Evolutionary conservation across 495 filamentous ascomycete genomes (phyloP), one percentile per base, ranked within the genome.

Genomic region (Acidomyces sp.): DNA sequence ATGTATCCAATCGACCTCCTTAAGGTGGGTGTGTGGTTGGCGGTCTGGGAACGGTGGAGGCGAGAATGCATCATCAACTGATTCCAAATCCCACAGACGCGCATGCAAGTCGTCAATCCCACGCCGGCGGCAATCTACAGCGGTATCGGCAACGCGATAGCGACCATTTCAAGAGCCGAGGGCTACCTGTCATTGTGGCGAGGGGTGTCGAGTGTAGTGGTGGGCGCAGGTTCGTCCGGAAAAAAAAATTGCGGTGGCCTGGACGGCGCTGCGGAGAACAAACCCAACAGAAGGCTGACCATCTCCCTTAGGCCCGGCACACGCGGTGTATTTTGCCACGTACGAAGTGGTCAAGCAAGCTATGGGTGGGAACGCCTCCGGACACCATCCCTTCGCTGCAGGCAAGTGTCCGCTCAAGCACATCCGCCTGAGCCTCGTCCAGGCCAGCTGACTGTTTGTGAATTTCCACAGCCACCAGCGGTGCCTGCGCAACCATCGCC

Each of bases 1-100:
- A 94, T 99, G 90, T 99, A 99, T 53, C 90, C 90, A 6, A 81
- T 99, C 48, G 90, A 99, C 65, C 75, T 93, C 47, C 77, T 99
- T 43, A 99, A 99, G 78, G 92, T 95, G 66, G 61, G 72, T 58
- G 40, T 12, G 31, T n/a, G 9, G 4, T 19, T 15, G 6, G 12
- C n/a, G 22, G 7, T 6, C 9, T 28, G 24, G 13, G 3, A 3
- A 11, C n/a, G n/a, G n/a, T n/a, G n/a, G n/a, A n/a, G n/a, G n/a
- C n/a, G n/a, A n/a, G n/a, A n/a, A n/a, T n/a, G 23, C 3, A 19
- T 7, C 15, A 9, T 6, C 21, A 28, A 18, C 43, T 39, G 34
- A 46, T 16, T n/a, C 51, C 32, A 26, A 29, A 0, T 19, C 26
- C n/a, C 43, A 23, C 57, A 96, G 90, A 97, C 90, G 21, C 82